These are phyloP conservation scores for Penicillium hesseltinei DNA, from an alignment of 2,329 filamentous ascomycete species.

Conservation along the genomic window DNA sequence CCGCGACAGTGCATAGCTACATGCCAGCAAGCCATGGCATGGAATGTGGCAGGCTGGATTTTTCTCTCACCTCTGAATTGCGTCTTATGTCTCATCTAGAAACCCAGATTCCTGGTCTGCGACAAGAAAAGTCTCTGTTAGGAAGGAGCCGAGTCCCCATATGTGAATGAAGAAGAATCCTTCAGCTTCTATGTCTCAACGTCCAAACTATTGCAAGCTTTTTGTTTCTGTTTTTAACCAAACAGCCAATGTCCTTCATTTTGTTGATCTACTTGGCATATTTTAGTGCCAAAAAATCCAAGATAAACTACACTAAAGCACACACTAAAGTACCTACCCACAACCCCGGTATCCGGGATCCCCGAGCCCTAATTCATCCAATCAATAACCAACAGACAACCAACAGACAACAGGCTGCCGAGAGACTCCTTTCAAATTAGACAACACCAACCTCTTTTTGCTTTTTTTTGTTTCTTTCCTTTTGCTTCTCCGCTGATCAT, in stretches of 20 bases:
- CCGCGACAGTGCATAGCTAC: constrained; percentile 15
- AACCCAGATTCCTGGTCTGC: background rate
- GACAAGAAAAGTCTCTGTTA: background rate
- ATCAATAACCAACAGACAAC: constrained; percentile 2
- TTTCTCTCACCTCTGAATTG: background rate
- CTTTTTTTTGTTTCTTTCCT: background rate
- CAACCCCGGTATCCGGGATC: background rate
- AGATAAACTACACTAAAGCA: background rate
- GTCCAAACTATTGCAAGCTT: background rate
- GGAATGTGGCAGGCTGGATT: background rate
- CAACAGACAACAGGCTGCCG: background rate
- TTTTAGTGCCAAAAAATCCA: background rate
- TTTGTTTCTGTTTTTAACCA: background rate
- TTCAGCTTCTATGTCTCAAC: background rate
- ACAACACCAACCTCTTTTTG: constrained; percentile 7
- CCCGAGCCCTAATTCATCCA: constrained; percentile 7
- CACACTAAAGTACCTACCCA: constrained; percentile 1
- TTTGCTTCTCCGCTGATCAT: constrained; percentile 1
- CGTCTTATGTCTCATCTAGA: background rate
- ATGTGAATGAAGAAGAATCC: background rate
- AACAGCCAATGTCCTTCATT: background rate
- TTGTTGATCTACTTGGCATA: background rate
- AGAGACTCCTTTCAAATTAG: constrained; percentile 7
- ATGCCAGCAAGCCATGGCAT: constrained; percentile 10
- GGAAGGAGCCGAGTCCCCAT: background rate